Evolutionary conservation across 1,284 basidiomycete species (phyloP).

Genomic region (Boletus calvinii): DNA sequence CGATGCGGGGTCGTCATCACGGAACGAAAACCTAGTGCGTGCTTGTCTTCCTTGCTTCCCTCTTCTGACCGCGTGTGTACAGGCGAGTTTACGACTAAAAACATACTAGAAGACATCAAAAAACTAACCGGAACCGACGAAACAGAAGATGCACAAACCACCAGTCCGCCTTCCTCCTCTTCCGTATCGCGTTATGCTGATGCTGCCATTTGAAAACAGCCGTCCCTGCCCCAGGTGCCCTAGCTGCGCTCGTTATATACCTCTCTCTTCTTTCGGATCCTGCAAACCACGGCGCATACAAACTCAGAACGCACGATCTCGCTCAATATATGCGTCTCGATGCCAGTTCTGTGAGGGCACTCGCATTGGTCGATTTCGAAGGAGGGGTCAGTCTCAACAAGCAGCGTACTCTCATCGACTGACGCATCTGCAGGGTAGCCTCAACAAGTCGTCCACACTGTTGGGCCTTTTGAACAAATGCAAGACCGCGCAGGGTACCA

Average conservation of each 20-base stretch:
- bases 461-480: conserved; percentile 92
- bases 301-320: conserved; percentile 85
- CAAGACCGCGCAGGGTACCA: conserved; percentile 94
- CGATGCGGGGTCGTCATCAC: conserved; percentile 90
- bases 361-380: conserved; percentile 82
- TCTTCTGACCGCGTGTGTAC: neutral
- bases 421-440: conserved; percentile 39
- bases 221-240: conserved; percentile 46
- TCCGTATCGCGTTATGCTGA: conserved; percentile 20
- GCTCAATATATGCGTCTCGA: conserved; percentile 96
- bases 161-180: conserved; percentile 12
- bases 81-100: conserved; percentile 86
- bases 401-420: conserved; percentile 15
- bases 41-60: neutral
- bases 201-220: conserved; percentile 24
- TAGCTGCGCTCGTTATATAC: conserved; percentile 83
- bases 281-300: conserved; percentile 81
- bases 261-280: conserved; percentile 82
- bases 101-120: conserved; percentile 82
- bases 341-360: conserved; percentile 88
- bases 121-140: conserved; percentile 51
- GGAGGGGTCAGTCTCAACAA: conserved; percentile 41
- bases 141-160: conserved; percentile 17
- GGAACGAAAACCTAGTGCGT: conserved; percentile 80
- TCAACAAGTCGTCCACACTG: conserved; percentile 81